Evolutionary conservation across 2,329 filamentous ascomycete genomes (phyloP).

Genomic region (Juglanconis sp.): DNA sequence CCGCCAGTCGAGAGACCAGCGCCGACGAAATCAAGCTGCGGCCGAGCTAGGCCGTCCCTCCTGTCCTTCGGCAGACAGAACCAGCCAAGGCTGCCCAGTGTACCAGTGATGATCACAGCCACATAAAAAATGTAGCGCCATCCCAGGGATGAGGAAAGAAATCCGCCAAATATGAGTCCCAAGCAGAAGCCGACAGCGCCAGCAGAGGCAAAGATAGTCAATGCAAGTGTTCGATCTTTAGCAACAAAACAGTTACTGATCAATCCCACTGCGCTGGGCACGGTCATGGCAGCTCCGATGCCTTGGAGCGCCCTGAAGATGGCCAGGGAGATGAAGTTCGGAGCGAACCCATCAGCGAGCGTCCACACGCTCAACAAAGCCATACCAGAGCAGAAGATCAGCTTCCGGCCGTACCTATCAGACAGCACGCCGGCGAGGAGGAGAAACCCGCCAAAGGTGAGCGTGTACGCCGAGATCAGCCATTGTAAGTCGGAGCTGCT

Average conservation of each 20-base stretch:
- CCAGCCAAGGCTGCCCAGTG: conserved; percentile 24
- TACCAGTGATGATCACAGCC: conserved; percentile 31
- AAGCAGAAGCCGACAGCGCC: conserved; percentile 38
- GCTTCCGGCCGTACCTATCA: conserved; percentile 35
- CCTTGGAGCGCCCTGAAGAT: conserved; percentile 44
- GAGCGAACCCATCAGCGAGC: conserved; percentile 31
- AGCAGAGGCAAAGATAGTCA: conserved; percentile 37
- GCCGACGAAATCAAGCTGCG: conserved; percentile 38
- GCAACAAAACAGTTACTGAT: conserved; percentile 38
- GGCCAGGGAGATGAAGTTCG: conserved; percentile 39
- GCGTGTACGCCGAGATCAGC: conserved; percentile 39
- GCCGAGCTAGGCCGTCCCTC: conserved; percentile 28
- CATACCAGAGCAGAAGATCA: conserved; percentile 36
- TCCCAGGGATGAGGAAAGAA: conserved; percentile 34
- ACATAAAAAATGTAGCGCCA: conserved; percentile 38
- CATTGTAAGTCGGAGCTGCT: conserved; percentile 35
- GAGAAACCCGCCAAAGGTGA: conserved; percentile 36
- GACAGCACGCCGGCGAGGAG: conserved; percentile 31
- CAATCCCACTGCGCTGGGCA: conserved; percentile 44
- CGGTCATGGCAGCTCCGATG: conserved; percentile 42
- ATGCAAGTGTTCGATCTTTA: conserved; percentile 33
- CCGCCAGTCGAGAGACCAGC: conserved; percentile 39
- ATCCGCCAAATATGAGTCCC: conserved; percentile 37
- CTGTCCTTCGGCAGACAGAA: conserved; percentile 36
- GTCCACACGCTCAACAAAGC: conserved; percentile 34